Evolutionary conservation across 2,329 filamentous ascomycete genomes (phyloP).

Genomic region (Colletotrichum destructivum): DNA sequence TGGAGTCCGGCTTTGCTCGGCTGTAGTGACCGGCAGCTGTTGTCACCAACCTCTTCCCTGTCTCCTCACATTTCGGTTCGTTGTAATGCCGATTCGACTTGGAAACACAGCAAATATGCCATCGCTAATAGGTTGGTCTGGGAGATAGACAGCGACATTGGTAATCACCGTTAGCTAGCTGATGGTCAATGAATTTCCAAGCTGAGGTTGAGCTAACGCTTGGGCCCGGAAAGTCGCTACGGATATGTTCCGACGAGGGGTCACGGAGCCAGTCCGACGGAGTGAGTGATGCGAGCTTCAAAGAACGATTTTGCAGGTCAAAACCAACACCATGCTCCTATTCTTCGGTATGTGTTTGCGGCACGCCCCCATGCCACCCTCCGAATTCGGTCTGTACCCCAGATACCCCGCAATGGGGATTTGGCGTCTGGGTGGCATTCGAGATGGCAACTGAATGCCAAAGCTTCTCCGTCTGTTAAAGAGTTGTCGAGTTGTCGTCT

Average conservation of each 20-base stretch:
- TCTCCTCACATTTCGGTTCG: neutral
- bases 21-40: neutral
- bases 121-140: no score
- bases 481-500: no score
- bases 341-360: neutral
- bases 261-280: neutral
- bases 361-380: neutral
- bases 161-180: no score
- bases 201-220: no score
- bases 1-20: constrained; percentile 27
- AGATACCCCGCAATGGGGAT: neutral
- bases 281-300: neutral
- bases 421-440: neutral
- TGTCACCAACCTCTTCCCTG: neutral
- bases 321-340: neutral
- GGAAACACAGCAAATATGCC: no score
- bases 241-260: neutral
- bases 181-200: no score
- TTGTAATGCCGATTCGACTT: no score
- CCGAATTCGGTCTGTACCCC: neutral
- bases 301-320: neutral
- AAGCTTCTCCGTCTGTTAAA: no score
- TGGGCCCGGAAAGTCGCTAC: neutral
- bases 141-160: no score
- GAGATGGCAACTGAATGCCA: neutral